A percentile compares a stretch with the other conserved stretches of the same genome.
These are phyloP conservation scores for Dothideomycetes sp. DNA, from an alignment of 2,329 filamentous ascomycete species.

Conservation along the genomic window DNA sequence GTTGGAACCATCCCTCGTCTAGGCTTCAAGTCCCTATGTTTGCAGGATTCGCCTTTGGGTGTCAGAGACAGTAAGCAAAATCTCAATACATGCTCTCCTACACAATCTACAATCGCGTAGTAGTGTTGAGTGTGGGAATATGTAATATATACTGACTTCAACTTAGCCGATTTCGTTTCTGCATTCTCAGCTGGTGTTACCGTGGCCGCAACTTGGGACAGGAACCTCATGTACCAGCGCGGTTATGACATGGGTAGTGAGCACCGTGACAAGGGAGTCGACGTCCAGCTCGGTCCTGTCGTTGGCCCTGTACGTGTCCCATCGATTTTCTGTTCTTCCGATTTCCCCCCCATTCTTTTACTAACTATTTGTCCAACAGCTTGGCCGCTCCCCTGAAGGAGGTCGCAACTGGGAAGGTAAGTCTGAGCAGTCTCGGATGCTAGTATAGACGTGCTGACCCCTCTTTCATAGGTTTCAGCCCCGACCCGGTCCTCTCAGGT, in stretches of 20 bases:
- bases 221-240: slow-evolving; percentile 57
- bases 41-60: slow-evolving; percentile 79
- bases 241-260: slow-evolving; percentile 68
- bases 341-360: no score
- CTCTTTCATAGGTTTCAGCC: slow-evolving; percentile 43
- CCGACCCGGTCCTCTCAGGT: slow-evolving; percentile 68
- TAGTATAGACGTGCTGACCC: not conserved
- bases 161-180: slow-evolving; percentile 62
- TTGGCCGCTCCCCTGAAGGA: slow-evolving; percentile 58
- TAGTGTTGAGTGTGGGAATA: not conserved
- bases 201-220: slow-evolving; percentile 75
- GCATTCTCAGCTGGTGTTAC: slow-evolving; percentile 74
- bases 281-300: slow-evolving; percentile 67
- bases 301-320: no score
- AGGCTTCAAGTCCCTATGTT: slow-evolving; percentile 64
- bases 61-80: slow-evolving; percentile 54
- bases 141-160: slow-evolving; percentile 1
- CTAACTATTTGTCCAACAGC: no score
- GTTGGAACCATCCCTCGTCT: slow-evolving; percentile 59
- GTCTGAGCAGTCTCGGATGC: slow-evolving; percentile 6
- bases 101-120: not conserved
- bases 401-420: slow-evolving; percentile 65
- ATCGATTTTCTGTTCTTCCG: no score
- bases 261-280: slow-evolving; percentile 64
- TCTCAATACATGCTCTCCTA: no score